Conservation (phyloP, 352 stramenopile species). For the Nothophytophthora sp. region DNA sequence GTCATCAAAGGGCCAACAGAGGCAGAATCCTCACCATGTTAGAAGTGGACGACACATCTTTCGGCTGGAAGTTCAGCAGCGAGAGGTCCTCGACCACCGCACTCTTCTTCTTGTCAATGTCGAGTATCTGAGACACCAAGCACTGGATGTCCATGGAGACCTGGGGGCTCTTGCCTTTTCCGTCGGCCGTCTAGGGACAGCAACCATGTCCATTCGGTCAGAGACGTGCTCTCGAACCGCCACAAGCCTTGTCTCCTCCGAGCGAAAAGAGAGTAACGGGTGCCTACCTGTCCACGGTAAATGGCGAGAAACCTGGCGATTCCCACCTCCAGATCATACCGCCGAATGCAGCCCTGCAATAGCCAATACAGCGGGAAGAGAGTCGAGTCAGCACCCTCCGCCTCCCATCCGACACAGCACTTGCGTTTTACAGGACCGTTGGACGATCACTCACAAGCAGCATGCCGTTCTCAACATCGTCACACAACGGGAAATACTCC, state of each 20-base stretch:
- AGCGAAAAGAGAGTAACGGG: background rate
- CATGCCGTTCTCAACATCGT: slow-evolving; percentile 46
- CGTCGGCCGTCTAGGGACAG: slow-evolving; percentile 47
- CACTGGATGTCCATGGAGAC: slow-evolving; percentile 69
- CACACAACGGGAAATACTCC: slow-evolving; percentile 82
- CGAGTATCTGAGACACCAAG: slow-evolving; percentile 71
- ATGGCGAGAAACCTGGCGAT: slow-evolving; percentile 76
- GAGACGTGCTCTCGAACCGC: background rate
- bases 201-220: background rate
- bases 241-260: background rate
- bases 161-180: slow-evolving; percentile 60
- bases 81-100: slow-evolving; percentile 68
- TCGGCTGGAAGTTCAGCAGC: slow-evolving; percentile 67
- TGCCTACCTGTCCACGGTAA: slow-evolving; percentile 58
- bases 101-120: slow-evolving; percentile 65
- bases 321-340: slow-evolving; percentile 76
- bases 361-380: background rate
- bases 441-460: slow-evolving; percentile 43
- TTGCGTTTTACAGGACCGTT: background rate
- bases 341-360: slow-evolving; percentile 59
- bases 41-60: slow-evolving; percentile 45
- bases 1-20: background rate
- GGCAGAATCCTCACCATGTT: slow-evolving; percentile 36
- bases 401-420: background rate
- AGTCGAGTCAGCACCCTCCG: background rate